phyloP scores from a whole-genome alignment of 2,329 filamentous ascomycete species.

The Emmonsiellopsis sp. region DNA sequence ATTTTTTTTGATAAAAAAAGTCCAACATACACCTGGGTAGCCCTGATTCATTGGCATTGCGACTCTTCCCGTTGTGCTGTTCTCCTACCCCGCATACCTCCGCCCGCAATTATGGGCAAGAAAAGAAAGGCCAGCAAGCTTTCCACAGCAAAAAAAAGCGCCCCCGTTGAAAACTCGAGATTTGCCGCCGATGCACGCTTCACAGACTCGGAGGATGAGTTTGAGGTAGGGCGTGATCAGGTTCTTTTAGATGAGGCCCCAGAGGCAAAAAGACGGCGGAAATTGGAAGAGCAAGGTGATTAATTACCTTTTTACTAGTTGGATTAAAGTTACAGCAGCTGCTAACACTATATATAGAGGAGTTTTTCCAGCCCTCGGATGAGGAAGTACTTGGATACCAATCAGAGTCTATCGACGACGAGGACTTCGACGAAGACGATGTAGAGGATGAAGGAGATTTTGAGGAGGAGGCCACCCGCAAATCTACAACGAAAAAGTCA shows the following conservation, averaged over 20 bases:
- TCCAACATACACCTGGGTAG: too few relatives aligned
- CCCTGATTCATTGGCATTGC: too few relatives aligned
- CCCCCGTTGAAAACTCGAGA: conserved; percentile 22
- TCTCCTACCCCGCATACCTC: background rate
- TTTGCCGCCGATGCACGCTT: conserved; percentile 58
- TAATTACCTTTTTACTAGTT: conserved; percentile 9
- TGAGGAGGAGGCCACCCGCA: conserved; percentile 19
- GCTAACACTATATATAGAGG: conserved; percentile 34
- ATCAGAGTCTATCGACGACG: conserved; percentile 36
- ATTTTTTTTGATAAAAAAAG: background rate
- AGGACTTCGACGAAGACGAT: conserved; percentile 34
- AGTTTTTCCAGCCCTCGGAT: conserved; percentile 49
- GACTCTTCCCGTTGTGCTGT: background rate
- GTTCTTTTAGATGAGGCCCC: conserved; percentile 77
- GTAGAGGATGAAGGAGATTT: conserved; percentile 28
- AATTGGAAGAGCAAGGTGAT: conserved; percentile 56
- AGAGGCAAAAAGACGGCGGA: conserved; percentile 66
- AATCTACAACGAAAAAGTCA: conserved; percentile 13
- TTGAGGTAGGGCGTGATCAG: conserved; percentile 77
- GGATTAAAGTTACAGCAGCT: background rate
- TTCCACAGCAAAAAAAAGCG: conserved; percentile 25
- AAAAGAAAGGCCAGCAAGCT: conserved; percentile 59
- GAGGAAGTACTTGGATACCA: conserved; percentile 53
- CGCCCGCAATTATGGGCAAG: conserved; percentile 39
- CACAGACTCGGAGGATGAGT: conserved; percentile 89